Evolutionary conservation across 2,329 filamentous ascomycete species (phyloP), one percentile per base, ranked within the genome.

Genomic region (Diplodia intermedia): DNA sequence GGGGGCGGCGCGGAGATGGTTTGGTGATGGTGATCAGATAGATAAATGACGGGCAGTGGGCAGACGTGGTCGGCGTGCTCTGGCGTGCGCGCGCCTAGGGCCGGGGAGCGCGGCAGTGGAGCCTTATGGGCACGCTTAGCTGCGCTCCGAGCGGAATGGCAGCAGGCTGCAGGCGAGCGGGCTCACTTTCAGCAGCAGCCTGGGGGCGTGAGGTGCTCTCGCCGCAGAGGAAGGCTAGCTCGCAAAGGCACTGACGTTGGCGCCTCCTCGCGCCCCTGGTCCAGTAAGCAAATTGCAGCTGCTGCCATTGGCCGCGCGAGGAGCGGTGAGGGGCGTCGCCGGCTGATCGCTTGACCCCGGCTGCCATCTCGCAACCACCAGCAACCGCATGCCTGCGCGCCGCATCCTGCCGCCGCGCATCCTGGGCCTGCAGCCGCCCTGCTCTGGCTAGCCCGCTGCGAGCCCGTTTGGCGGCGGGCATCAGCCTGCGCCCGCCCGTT

Each of bases 11-110:
- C 65, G 65, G 65, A 67, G 65, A 67, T 67, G 55, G 65, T 60
- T 60, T 62, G 65, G 65, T 65, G 65, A 60, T 54, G 65, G 54
- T 67, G 55, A 67, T 67, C 65, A 67, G 65, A 67, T 67, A 67
- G 54, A 47, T 60, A 53, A 62, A 65, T 65, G 62, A 9, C 31
- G n/a, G 49, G 29, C 31, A 23, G 60, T 50, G 47, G 60, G 60
- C 60, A 63, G 60, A 63, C 36, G 62, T 55, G 52, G 62, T 65
- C 26, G 49, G 33, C 20, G 52, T n/a, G n/a, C 26, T 33, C n/a
- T 40, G 20, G 14, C 14, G 33, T 50, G 33, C 29, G 54, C 29
- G 54, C 38, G 56, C 26, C 49, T 47, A 52, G 60, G 47, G 18
- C 23, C 60, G 60, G 60, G 60, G 60, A 63, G 29, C 14, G 60